Base-by-base conservation (phyloP, 2,329 filamentous ascomycete genomes). In the Aspergillus pseudoterreus region DNA sequence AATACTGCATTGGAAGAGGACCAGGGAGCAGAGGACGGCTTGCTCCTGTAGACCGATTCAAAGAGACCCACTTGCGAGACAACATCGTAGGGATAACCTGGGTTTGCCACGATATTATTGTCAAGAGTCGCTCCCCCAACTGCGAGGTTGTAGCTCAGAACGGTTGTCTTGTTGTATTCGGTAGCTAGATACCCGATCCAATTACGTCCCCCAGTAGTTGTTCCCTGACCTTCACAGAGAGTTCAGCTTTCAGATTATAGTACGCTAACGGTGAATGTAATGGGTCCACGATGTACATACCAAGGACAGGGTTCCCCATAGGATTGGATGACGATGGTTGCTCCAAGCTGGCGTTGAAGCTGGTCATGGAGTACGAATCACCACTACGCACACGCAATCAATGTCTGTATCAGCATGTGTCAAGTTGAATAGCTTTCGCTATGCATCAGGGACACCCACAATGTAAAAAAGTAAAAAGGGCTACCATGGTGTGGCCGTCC, bases 141-240 rank as follows among this genome's bases (percentile, higher is more conserved):
- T 2, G 51, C 51, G 19, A 46, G 39, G n/a, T 53, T 53, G 39
- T 47, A 53, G 47, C 41, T 53, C 19, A 47, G 22, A 8, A 50
- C 39, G 1, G 19, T 15, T 1, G 51, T 44, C 8, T 44, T 21
- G 39, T 53, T 53, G 15, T 47, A 53, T 4, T 11, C 30, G 2
- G 51, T 47, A 6, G 51, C 19, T 4, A 50, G 21, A 17, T 53
- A 53, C 12, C 51, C 51, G 5, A 50, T 43, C 51, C 51, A 53
- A 32, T 53, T 53, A 30, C 42, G 24, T 10, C 42, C 43, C 30
- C 35, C 47, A 6, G 51, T 36, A 1, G 39, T 33, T n/a, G 51
- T 53, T 24, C 51, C 51, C 6, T 30, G 30, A 1, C 51, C 51
- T 53, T 32, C 21, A 24, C 4, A 17, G 6, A n/a, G 12, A 38